These are phyloP conservation scores for Lachancea nothofagi DNA, from an alignment of 805 yeast species.

Conservation along the genomic window DNA sequence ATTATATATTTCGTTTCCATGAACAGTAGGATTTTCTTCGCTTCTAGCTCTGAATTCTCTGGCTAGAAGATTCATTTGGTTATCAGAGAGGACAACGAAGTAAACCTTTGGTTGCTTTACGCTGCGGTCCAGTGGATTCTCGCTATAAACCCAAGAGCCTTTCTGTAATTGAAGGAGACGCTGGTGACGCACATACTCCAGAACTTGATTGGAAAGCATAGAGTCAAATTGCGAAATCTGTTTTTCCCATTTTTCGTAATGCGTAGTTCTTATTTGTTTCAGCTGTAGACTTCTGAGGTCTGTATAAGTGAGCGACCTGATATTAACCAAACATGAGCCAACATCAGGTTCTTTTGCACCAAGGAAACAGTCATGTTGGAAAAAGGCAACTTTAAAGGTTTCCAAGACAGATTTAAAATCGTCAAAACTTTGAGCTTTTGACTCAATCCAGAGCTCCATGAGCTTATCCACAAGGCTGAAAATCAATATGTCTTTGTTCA, in stretches of 20 bases:
- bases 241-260: conserved; percentile 40
- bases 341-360: conserved; percentile 20
- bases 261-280: conserved; percentile 34
- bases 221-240: conserved; percentile 45
- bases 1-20: conserved; percentile 42
- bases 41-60: conserved; percentile 51
- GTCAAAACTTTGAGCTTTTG: conserved; percentile 41
- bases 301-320: conserved; percentile 41
- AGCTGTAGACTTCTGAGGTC: conserved; percentile 54
- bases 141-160: conserved; percentile 78
- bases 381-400: conserved; percentile 18
- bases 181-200: conserved; percentile 70
- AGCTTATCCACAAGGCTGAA: conserved; percentile 52
- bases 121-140: conserved; percentile 39
- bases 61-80: conserved; percentile 53
- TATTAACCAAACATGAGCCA: conserved; percentile 42
- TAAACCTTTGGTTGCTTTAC: conserved; percentile 38
- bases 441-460: conserved; percentile 58
- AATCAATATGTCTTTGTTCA: conserved; percentile 47
- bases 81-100: conserved; percentile 61
- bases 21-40: conserved; percentile 48
- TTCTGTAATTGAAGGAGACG: conserved; percentile 62
- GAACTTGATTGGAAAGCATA: conserved; percentile 49
- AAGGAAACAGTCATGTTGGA: conserved; percentile 3
- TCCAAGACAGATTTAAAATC: conserved; percentile 50